Percentiles rank a stretch among this genome's conserved stretches.
Evolutionary conservation across 495 filamentous ascomycete genomes (phyloP).

Genomic region (Tuber melanosporum): DNA sequence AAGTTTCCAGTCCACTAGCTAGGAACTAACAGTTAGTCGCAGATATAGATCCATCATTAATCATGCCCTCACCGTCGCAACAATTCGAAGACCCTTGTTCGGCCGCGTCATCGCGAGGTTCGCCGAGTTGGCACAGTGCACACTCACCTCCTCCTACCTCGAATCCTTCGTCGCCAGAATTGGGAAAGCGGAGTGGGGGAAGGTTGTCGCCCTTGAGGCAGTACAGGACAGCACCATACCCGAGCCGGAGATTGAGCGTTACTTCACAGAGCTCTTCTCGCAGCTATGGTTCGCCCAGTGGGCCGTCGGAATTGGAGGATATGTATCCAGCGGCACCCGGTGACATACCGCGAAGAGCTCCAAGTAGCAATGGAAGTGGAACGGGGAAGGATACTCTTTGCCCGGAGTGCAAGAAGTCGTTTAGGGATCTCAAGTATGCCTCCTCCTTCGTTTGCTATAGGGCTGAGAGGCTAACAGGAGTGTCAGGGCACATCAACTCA

Average conservation of each 20-base stretch:
- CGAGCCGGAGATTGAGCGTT: slow-evolving; percentile 30
- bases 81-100: slow-evolving; percentile 25
- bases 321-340: slow-evolving; percentile 11
- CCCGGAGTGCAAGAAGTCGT: slow-evolving; percentile 39
- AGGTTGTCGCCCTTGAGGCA: slow-evolving; percentile 4
- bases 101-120: slow-evolving; percentile 34
- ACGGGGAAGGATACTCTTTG: slow-evolving; percentile 39
- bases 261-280: slow-evolving; percentile 35
- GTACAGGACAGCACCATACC: slow-evolving; percentile 28
- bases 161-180: slow-evolving; percentile 36
- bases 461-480: slow-evolving; percentile 38
- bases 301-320: slow-evolving; percentile 22
- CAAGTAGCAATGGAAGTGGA: slow-evolving; percentile 29
- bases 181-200: slow-evolving; percentile 22
- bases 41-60: slow-evolving; percentile 37
- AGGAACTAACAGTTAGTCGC: slow-evolving; percentile 5
- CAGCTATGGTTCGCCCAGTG: slow-evolving; percentile 30
- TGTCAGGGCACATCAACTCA: slow-evolving; percentile 84
- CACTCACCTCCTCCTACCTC: slow-evolving; percentile 35
- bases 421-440: slow-evolving; percentile 33
- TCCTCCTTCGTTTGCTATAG: not conserved
- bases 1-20: slow-evolving; percentile 5
- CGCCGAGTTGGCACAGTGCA: slow-evolving; percentile 34
- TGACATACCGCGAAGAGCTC: slow-evolving; percentile 18
- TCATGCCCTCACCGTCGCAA: slow-evolving; percentile 32